phyloP scores from a whole-genome alignment of 1,139 yeast species.

The Yamadazyma trypodendri region DNA sequence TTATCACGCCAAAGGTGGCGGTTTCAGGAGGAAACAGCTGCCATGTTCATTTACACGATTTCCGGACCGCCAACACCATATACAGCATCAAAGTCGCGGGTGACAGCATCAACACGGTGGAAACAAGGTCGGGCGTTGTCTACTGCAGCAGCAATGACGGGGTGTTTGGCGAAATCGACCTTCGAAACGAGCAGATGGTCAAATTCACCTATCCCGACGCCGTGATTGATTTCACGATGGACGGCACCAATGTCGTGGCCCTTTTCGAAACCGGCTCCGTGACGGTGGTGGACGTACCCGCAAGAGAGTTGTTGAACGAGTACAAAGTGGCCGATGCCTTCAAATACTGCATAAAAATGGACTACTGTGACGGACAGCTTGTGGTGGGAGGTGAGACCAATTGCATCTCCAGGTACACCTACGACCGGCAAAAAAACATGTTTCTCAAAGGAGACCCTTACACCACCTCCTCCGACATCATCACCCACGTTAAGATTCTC shows the following conservation, averaged over 20 bases:
- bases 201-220: constrained; percentile 15
- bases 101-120: constrained; percentile 30
- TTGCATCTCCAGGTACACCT: constrained; percentile 2
- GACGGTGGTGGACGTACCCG: constrained; percentile 3
- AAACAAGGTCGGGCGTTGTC: constrained; percentile 12
- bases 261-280: constrained; percentile 8
- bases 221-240: constrained; percentile 12
- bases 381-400: constrained; percentile 9
- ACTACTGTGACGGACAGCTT: not conserved
- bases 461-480: not conserved
- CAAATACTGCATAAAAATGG: constrained; percentile 7
- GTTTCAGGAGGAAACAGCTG: constrained; percentile 26
- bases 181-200: constrained; percentile 21
- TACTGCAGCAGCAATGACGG: constrained; percentile 32
- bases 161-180: constrained; percentile 25
- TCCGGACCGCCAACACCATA: constrained; percentile 11
- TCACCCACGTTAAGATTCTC: constrained; percentile 11
- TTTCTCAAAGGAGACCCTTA: not conserved
- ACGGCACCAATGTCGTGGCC: not conserved
- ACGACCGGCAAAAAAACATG: constrained; percentile 6
- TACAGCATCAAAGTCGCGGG: constrained; percentile 20
- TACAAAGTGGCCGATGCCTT: constrained; percentile 5
- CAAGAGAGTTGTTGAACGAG: constrained; percentile 5
- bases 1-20: constrained; percentile 16
- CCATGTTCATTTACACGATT: constrained; percentile 15